A percentile compares a stretch with the other conserved stretches of the same genome.
Evolutionary conservation across 495 filamentous ascomycete species (phyloP).

Genomic region (Amorphotheca resinae): DNA sequence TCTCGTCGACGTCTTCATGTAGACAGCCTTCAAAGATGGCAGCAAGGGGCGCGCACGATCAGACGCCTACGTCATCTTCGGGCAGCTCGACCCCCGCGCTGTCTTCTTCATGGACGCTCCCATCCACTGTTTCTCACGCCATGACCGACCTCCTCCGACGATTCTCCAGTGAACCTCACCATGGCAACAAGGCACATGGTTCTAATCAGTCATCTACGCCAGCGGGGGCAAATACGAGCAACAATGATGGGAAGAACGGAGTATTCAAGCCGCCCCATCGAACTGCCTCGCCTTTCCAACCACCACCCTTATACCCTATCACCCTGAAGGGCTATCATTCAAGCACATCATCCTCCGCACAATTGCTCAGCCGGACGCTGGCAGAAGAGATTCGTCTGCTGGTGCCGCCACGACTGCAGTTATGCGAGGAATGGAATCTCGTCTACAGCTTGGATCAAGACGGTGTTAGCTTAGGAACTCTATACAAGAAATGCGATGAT

Average conservation of each 20-base stretch:
- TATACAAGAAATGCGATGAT: constrained; percentile 65
- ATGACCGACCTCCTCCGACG: constrained; percentile 18
- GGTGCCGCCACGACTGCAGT: constrained; percentile 71
- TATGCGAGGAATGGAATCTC: constrained; percentile 76
- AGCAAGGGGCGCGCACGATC: constrained; percentile 2
- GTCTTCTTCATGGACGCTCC: constrained; percentile 13
- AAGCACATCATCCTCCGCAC: constrained; percentile 20
- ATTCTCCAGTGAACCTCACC: constrained; percentile 16
- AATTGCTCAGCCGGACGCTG: constrained; percentile 53
- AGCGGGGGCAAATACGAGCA: not conserved
- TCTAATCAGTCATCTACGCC: not conserved
- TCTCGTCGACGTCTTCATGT: too few relatives aligned
- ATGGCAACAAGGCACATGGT: not conserved
- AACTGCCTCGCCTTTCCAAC: constrained; percentile 48
- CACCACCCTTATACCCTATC: constrained; percentile 44
- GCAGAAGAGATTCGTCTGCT: constrained; percentile 92
- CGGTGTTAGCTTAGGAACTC: constrained; percentile 72
- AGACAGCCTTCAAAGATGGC: not conserved
- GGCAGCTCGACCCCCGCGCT: constrained; percentile 5
- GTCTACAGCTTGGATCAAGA: constrained; percentile 88
- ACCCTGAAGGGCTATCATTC: constrained; percentile 29
- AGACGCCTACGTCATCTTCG: constrained; percentile 14
- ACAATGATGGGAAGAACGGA: constrained; percentile 8
- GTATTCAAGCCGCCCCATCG: constrained; percentile 33
- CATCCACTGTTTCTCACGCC: constrained; percentile 10